Percentiles rank a stretch among this genome's conserved stretches.
Evolutionary conservation across 2,329 filamentous ascomycete species (phyloP).

Genomic region (Botrytis pseudocinerea): DNA sequence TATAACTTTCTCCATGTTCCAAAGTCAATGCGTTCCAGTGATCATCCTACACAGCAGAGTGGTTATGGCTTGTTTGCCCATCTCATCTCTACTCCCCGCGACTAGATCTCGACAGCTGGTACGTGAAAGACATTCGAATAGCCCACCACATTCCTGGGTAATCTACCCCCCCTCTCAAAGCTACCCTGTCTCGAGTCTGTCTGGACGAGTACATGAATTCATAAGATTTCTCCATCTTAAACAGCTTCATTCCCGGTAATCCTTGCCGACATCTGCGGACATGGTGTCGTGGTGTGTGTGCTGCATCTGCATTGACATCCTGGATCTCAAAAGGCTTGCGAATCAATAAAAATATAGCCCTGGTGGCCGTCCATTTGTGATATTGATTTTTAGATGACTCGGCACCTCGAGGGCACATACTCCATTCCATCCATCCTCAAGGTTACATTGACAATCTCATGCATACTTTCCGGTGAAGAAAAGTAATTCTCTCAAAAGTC

Average conservation of each 20-base stretch:
- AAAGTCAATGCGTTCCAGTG: not conserved
- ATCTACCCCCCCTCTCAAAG: not conserved
- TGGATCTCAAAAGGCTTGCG: slow-evolving; percentile 5
- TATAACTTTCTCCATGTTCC: not conserved
- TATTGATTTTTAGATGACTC: not conserved
- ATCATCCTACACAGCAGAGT: not conserved
- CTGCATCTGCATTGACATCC: not conserved
- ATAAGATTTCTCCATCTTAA: not conserved
- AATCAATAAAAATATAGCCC: slow-evolving; percentile 8
- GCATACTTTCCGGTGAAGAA: not conserved
- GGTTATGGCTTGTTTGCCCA: not conserved
- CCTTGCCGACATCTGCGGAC: not conserved
- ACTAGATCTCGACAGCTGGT: not conserved
- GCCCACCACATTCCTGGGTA: not conserved
- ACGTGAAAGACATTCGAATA: not conserved
- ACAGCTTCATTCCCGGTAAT: not conserved
- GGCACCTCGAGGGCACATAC: not conserved
- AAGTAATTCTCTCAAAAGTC: not conserved
- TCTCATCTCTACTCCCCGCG: not conserved
- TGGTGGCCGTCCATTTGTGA: not conserved
- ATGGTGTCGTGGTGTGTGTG: not conserved
- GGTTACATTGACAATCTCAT: not conserved
- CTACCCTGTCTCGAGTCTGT: not conserved
- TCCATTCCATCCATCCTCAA: not conserved
- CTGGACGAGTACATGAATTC: not conserved